Base-by-base conservation (phyloP, 169 alveolate genomes). In the Babesia sp. region DNA sequence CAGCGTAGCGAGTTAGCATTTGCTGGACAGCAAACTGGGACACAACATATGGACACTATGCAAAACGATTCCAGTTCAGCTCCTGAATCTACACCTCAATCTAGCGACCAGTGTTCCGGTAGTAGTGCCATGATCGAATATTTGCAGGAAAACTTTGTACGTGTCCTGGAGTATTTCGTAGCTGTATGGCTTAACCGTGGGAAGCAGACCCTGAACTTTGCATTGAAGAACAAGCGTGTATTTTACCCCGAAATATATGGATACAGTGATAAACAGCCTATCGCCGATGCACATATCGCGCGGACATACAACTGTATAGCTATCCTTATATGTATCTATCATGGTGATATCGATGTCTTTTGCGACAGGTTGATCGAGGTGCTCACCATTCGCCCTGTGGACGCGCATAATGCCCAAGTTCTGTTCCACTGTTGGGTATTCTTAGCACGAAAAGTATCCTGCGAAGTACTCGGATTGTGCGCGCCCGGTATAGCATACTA, bases 311-410 rank as follows among this genome's bases (percentile, higher is more conserved):
- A 72, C 53, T 72, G 83, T 31, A 72, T 72, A 4, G 83, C 83
- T n/a, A 59, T 72, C 8, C 20, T 72, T 24, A 36, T 63, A 28
- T 11, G 58, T 1, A 57, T 72, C 33, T 63, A 72, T 26, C 50
- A 60, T 2, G 83, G 83, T n/a, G 72, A 72, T 28, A 53, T 72
- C 44, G 83, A 72, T 46, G 83, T 48, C 24, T 72, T 60, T 33
- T 72, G 83, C 46, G 83, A 72, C 58, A 75, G 83, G 53, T 33
- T 72, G 56, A 72, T 72, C 39, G 83, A 72, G 68, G 83, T 61
- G 3, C 66, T 72, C 26, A 60, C 74, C 22, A n/a, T 72, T 4
- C 14, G 39, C 7, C 71, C 31, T 4, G 18, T 44, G 20, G 69
- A 69, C 31, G 50, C 31, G 0, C 33, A 53, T 56, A 53, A 28